Base-by-base conservation (phyloP, 805 yeast genomes). In the Teunomyces kruisii region DNA sequence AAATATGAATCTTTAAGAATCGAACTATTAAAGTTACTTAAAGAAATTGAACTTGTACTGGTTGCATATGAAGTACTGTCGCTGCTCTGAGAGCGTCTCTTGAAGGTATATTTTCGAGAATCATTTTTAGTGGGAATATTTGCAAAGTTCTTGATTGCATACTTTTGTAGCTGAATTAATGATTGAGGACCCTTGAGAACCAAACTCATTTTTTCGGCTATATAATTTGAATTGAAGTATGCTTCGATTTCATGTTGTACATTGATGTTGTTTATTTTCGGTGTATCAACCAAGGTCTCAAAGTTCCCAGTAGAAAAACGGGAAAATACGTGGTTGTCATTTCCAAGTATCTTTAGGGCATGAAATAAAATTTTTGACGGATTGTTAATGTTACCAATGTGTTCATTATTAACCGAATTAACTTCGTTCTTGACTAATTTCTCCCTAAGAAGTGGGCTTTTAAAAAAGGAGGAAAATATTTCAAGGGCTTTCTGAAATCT, bases 171-270 rank as follows among this genome's bases (percentile, higher is more conserved):
- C 19, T 66, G 61, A 50, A 81, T 82, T 28, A 84, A 51, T 0
- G 91, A 80, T 45, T 83, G 86, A 0, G 90, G 83, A 0, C 91
- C 85, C 52, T 78, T 72, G 4, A 86, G 51, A 1, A 84, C 88
- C 17, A 86, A 42, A 0, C 81, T 65, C 79, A 82, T 78, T 35
- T 73, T 81, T 1, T 67, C 63, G 0, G 84, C 68, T 9, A 49
- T 44, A 51, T 72, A 86, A 45, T 76, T 57, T 0, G 53, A 46
- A 1, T 64, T 47, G 51, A 68, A 80, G 56, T 77, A 81, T 1
- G 56, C 47, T 2, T 52, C 36, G 14, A 84, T 51, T 10, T 64
- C 55, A 0, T 55, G 58, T 47, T 59, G 66, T 7, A 81, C 50
- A 42, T 70, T 68, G 1, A 61, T 36, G 27, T 65, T 69, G 33